A percentile compares a stretch with the other conserved stretches of the same genome.
phyloP scores from a whole-genome alignment of 2,329 filamentous ascomycete species.

The Fusarium pininemorale region DNA sequence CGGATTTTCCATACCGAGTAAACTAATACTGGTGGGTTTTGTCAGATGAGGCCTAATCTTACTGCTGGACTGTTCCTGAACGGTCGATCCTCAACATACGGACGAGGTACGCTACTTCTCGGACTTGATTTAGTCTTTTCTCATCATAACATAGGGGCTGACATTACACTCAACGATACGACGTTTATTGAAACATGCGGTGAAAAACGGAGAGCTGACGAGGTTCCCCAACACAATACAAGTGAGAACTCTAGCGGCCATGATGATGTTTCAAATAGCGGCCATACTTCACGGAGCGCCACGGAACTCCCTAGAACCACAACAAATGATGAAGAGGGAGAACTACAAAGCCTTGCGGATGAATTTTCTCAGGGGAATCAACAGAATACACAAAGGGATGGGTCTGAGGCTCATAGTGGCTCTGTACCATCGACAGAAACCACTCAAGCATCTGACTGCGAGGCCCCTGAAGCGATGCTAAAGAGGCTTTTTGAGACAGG shows the following conservation, averaged over 20 bases:
- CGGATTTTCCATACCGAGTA: neutral
- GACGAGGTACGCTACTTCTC: conserved; percentile 29
- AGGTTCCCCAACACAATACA: neutral
- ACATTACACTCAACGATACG: conserved; percentile 64
- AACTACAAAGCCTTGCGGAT: neutral
- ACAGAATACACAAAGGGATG: neutral
- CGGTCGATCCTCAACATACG: conserved; percentile 38
- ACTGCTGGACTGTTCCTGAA: conserved; percentile 48
- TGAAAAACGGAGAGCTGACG: conserved; percentile 18
- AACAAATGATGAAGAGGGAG: neutral
- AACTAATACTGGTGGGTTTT: neutral
- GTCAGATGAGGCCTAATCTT: conserved; percentile 48
- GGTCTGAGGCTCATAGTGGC: neutral
- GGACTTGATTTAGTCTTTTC: neutral
- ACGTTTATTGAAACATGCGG: conserved; percentile 47
- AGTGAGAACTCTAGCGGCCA: neutral
- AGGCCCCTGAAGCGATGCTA: neutral
- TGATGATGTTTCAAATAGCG: neutral
- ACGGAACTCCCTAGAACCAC: neutral
- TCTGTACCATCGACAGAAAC: neutral
- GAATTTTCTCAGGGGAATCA: neutral
- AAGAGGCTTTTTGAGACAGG: conserved; percentile 30
- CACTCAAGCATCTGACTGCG: neutral
- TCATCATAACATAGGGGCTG: conserved; percentile 50
- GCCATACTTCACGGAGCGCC: neutral